phyloP scores from a whole-genome alignment of 163 green algal species.

The Scenedesmus sp. region DNA sequence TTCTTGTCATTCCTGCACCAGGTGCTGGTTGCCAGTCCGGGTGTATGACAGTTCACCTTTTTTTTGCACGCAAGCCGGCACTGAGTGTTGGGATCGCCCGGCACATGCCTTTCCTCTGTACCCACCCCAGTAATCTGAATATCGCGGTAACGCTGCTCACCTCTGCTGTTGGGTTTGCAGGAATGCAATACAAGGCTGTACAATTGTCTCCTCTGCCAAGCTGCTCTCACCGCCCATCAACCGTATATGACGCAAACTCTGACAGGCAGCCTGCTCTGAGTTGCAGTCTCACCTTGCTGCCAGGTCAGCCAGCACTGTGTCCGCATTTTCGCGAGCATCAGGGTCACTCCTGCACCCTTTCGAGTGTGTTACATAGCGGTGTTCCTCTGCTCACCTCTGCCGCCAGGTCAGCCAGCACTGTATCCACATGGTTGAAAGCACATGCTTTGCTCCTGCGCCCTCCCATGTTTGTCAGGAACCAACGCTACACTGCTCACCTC shows the following conservation, averaged over 20 bases:
- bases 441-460: slow-evolving; percentile 41
- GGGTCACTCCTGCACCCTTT: slow-evolving; percentile 40
- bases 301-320: slow-evolving; percentile 12
- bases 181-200: slow-evolving; percentile 45
- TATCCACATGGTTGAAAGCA: slow-evolving; percentile 62
- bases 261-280: too few species aligned
- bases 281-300: too few species aligned
- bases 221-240: slow-evolving; percentile 47
- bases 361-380: not conserved
- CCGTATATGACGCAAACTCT: too few species aligned
- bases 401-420: not conserved
- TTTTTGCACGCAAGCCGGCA: too few species aligned
- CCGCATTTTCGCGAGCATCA: slow-evolving; percentile 62
- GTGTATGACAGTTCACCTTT: too few species aligned
- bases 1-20: too few species aligned
- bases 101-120: too few species aligned
- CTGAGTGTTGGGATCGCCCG: too few species aligned
- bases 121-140: too few species aligned
- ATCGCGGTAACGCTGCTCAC: too few species aligned
- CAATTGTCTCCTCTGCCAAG: slow-evolving; percentile 53
- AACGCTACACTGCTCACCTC: not conserved
- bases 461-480: not conserved
- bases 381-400: not conserved
- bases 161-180: not conserved
- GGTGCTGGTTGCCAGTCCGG: too few species aligned